Percentiles rank a stretch among this genome's conserved stretches.
These are phyloP conservation scores for Ganoderma sinense DNA, from an alignment of 1,284 basidiomycete genomes.

Conservation along the genomic window DNA sequence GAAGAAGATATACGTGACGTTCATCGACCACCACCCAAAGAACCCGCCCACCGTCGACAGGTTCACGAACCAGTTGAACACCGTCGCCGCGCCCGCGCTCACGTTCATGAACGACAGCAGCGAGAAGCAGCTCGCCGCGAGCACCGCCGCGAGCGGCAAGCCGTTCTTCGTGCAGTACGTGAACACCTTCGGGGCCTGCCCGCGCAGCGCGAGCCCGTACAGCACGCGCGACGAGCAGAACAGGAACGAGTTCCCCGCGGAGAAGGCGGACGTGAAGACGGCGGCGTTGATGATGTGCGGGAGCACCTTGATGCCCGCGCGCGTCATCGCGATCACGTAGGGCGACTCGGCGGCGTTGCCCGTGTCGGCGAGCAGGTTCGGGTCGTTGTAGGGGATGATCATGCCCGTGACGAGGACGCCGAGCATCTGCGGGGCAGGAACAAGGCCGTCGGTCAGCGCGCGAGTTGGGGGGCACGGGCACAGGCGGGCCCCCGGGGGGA, in stretches of 20 bases:
- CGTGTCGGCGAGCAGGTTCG: slow-evolving; percentile 58
- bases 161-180: slow-evolving; percentile 77
- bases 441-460: too few relatives aligned
- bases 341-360: slow-evolving; percentile 75
- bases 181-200: slow-evolving; percentile 74
- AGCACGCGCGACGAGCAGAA: slow-evolving; percentile 86
- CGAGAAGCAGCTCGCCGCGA: slow-evolving; percentile 48
- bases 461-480: too few relatives aligned
- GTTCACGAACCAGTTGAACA: slow-evolving; percentile 64
- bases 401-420: slow-evolving; percentile 82
- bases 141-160: slow-evolving; percentile 74
- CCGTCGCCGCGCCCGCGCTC: slow-evolving; percentile 36
- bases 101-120: slow-evolving; percentile 63
- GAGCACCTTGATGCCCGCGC: slow-evolving; percentile 78
- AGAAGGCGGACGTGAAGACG: slow-evolving; percentile 81
- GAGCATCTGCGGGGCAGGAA: slow-evolving; percentile 52
- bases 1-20: slow-evolving; percentile 79
- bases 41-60: slow-evolving; percentile 66
- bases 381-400: slow-evolving; percentile 79
- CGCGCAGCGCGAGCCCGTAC: slow-evolving; percentile 82
- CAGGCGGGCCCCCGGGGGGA: too few relatives aligned
- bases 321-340: slow-evolving; percentile 85
- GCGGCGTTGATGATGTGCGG: slow-evolving; percentile 76
- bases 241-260: slow-evolving; percentile 82
- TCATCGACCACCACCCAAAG: slow-evolving; percentile 76